Evolutionary conservation across 441 rosid genomes (phyloP).

Genomic region (Gossypium armourianum): DNA sequence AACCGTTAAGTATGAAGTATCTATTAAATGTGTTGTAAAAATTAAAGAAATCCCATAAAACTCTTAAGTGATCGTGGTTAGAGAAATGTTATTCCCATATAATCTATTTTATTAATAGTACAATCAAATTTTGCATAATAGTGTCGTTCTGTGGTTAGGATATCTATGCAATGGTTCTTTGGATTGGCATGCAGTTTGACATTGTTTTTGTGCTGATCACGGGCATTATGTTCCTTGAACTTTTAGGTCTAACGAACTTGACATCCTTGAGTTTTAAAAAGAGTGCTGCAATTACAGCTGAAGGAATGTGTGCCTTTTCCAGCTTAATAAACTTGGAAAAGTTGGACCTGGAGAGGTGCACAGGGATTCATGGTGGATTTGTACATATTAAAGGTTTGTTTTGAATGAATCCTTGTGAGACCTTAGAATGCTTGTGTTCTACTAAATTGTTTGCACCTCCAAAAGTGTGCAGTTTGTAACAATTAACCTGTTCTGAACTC

Average conservation of each 20-base stretch:
- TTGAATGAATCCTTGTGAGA: not conserved
- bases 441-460: not conserved
- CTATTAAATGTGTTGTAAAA: not conserved
- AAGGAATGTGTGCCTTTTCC: slow-evolving; percentile 40
- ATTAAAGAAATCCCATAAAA: not conserved
- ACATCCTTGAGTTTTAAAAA: slow-evolving; percentile 39
- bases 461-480: not conserved
- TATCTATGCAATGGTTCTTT: not conserved
- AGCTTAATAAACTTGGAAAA: slow-evolving; percentile 39
- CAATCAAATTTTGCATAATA: not conserved
- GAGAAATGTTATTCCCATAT: not conserved
- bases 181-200: not conserved
- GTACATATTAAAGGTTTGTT: slow-evolving; percentile 40
- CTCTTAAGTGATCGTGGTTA: not conserved
- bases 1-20: not conserved
- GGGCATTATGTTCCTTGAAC: slow-evolving; percentile 4
- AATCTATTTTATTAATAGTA: not conserved
- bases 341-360: slow-evolving; percentile 53
- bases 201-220: not conserved
- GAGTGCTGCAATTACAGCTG: slow-evolving; percentile 29
- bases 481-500: not conserved
- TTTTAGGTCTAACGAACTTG: slow-evolving; percentile 42
- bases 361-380: slow-evolving; percentile 38
- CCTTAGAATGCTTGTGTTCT: not conserved
- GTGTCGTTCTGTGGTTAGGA: not conserved